Conservation (phyloP, 148 eudicot species). For the Camellia granthamiana region DNA sequence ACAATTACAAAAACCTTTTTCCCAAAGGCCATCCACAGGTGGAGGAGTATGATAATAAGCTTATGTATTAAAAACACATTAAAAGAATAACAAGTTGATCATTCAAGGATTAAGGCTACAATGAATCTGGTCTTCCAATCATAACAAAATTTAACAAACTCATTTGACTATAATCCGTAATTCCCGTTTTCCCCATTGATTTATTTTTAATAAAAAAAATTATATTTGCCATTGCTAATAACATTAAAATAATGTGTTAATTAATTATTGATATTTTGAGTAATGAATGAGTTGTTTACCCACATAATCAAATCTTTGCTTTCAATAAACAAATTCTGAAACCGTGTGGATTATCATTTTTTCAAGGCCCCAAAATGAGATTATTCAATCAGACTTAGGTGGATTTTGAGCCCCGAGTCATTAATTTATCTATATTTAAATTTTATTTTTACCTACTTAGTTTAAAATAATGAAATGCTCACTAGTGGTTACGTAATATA, state of each 20-base stretch:
- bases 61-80: background rate
- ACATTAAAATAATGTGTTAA: background rate
- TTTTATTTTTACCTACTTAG: no score
- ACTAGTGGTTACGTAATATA: no score
- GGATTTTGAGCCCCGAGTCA: no score
- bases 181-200: no score
- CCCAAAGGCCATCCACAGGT: background rate
- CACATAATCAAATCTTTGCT: no score
- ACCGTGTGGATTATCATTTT: background rate
- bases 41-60: background rate
- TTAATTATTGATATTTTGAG: background rate
- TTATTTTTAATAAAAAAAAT: background rate
- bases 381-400: background rate
- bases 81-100: background rate
- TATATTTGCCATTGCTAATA: no score
- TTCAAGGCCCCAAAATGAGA: background rate
- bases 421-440: no score
- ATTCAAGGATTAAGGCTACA: slow-evolving; percentile 7
- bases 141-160: background rate
- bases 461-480: no score
- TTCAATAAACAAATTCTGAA: background rate
- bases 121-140: slow-evolving; percentile 12
- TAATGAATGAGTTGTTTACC: background rate
- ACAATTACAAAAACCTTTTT: background rate
- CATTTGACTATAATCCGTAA: background rate